phyloP scores from a whole-genome alignment of 2,329 filamentous ascomycete genomes.

The Penicillium sp. region DNA sequence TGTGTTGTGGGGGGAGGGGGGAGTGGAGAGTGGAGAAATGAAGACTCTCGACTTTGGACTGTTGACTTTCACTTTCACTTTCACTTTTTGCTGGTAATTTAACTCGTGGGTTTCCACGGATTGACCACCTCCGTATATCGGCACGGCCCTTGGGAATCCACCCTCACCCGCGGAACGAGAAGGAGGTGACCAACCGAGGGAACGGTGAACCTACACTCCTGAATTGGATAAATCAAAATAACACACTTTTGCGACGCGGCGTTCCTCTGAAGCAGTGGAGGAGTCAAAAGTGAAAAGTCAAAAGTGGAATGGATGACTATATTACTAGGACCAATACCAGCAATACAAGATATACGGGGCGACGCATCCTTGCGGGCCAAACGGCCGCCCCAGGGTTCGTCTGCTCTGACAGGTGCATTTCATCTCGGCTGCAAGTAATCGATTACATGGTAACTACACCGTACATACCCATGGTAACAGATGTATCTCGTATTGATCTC shows the following conservation, averaged over 20 bases:
- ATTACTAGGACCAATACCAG: neutral
- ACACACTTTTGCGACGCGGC: neutral
- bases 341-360: constrained; percentile 9
- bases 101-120: constrained; percentile 7
- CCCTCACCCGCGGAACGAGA: constrained; percentile 3
- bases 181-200: no score
- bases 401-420: constrained; percentile 22
- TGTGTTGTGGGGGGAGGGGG: neutral
- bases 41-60: neutral
- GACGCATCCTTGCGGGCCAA: constrained; percentile 23
- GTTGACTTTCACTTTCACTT: constrained; percentile 8
- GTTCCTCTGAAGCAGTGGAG: neutral
- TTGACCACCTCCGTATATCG: constrained; percentile 8
- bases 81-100: constrained; percentile 10
- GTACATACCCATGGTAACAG: no score
- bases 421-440: constrained; percentile 22
- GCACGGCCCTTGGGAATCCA: constrained; percentile 23
- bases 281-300: neutral
- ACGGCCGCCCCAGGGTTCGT: constrained; percentile 33
- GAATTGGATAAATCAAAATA: no score
- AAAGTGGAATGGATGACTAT: no score
- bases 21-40: neutral
- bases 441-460: no score
- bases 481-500: constrained; percentile 9
- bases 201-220: no score